Conservation (phyloP, 768 basidiomycete genomes). For the Psilocybe cyanescens region DNA sequence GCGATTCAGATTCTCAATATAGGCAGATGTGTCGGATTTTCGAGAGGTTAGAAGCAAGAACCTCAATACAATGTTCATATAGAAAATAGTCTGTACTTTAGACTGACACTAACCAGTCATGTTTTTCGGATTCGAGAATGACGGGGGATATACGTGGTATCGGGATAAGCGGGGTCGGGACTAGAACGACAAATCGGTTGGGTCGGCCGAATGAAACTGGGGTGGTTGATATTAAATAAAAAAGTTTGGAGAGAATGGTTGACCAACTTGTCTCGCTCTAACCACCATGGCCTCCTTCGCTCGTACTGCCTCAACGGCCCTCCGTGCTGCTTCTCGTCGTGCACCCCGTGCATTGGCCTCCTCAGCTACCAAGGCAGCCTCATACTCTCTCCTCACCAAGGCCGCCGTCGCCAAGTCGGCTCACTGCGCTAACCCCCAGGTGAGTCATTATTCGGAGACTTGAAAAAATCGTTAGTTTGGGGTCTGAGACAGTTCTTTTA, state of each 20-base stretch:
- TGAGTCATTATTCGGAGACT: constrained; percentile 20
- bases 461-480: neutral
- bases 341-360: constrained; percentile 53
- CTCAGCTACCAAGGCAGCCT: constrained; percentile 50
- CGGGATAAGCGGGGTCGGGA: constrained; percentile 4
- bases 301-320: constrained; percentile 64
- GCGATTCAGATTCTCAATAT: neutral
- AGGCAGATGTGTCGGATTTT: neutral
- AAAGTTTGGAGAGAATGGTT: constrained; percentile 17
- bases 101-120: neutral
- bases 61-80: too few relatives aligned
- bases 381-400: constrained; percentile 71
- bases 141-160: neutral
- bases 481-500: constrained; percentile 1
- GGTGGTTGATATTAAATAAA: constrained; percentile 17
- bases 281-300: constrained; percentile 63
- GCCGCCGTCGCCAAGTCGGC: constrained; percentile 46
- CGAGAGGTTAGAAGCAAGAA: too few relatives aligned
- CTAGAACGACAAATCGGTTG: constrained; percentile 1
- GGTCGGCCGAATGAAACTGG: constrained; percentile 16
- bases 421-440: constrained; percentile 35
- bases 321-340: constrained; percentile 71
- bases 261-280: constrained; percentile 5
- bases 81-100: too few relatives aligned
- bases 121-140: constrained; percentile 1